Base-by-base conservation (phyloP, 1,284 basidiomycete species). In the Fomitiporia mediterranea region DNA sequence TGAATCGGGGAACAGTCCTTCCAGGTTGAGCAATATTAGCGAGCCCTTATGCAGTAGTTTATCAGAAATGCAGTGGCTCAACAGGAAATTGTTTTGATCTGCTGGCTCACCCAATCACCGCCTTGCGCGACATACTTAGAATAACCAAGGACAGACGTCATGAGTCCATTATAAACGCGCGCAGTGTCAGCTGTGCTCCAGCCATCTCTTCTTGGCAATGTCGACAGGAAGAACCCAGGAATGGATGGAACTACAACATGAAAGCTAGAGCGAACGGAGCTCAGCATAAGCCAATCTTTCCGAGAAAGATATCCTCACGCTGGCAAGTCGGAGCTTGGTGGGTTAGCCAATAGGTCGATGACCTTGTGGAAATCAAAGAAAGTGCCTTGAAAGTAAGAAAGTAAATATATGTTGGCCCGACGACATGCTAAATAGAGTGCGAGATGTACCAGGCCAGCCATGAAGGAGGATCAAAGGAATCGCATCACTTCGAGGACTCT, bases 301-400 rank as follows among this genome's bases (percentile, higher is more conserved):
- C 8, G 15, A 44, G 7, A 27, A 15, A 21, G 7, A 2, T 8
- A 53, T n/a, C 53, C 64, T 55, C 51, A 66, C 62, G 65, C 63
- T 23, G 61, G 62, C 15, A 53, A 21, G 39, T 57, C 56, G 27
- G 51, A 57, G 35, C 46, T 49, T 9, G 60, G 48, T 21, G 64
- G 64, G 53, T 61, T 62, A 4, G 55, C 54, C 21, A 66, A 47
- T 2, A 58, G 54, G 2, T 60, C 55, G 25, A 65, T 60, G 5
- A 65, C 62, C 44, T 65, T 66, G 43, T 64, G 61, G 39, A 65
- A 66, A 48, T 66, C 65, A 47, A 57, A 65, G 54, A 65, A 63
- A 0, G 60, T 63, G 23, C 65, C 64, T 59, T 47, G n/a, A 1
- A n/a, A n/a, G n/a, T n/a, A n/a, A n/a, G 13, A 2, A 42, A n/a